These are phyloP conservation scores for Mycena alexandri DNA, from an alignment of 768 basidiomycete species.

Conservation along the genomic window DNA sequence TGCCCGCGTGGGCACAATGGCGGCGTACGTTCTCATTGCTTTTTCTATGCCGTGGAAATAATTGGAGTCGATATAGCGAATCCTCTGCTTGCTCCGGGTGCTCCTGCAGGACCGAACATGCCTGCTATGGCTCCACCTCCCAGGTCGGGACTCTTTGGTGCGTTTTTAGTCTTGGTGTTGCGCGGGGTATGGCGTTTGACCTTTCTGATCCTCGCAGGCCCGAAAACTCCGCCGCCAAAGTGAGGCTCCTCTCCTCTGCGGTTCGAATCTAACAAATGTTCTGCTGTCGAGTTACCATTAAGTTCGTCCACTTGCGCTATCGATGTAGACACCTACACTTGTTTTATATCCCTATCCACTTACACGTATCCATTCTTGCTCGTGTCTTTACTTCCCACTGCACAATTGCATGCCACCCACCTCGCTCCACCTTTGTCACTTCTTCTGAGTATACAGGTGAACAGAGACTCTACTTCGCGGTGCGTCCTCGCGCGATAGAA, in stretches of 20 bases:
- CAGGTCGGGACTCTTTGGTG: conserved; percentile 20
- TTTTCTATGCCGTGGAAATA: background rate
- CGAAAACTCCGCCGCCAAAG: conserved; percentile 30
- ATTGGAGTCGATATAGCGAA: conserved; percentile 8
- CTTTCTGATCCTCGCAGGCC: conserved; percentile 1
- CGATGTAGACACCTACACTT: too few species aligned
- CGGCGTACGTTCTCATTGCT: conserved; percentile 54
- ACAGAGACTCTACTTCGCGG: too few species aligned
- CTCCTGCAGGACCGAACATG: conserved; percentile 10
- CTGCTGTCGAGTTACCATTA: too few species aligned
- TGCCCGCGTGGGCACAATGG: conserved; percentile 66
- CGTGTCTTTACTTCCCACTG: too few species aligned
- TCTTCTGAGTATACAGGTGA: too few species aligned
- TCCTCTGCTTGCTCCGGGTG: conserved; percentile 16
- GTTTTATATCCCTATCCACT: too few species aligned
- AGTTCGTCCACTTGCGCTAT: too few species aligned
- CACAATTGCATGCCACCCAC: too few species aligned
- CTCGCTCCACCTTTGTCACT: too few species aligned
- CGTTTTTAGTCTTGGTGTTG: background rate
- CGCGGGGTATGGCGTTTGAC: background rate
- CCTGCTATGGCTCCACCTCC: conserved; percentile 2
- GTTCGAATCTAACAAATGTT: too few species aligned
- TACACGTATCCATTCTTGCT: too few species aligned
- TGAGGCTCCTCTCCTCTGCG: background rate
- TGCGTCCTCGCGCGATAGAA: too few species aligned